Percentiles rank a stretch among this genome's conserved stretches.
Conservation (phyloP, 257 asterid species). For the Rhazya stricta region DNA sequence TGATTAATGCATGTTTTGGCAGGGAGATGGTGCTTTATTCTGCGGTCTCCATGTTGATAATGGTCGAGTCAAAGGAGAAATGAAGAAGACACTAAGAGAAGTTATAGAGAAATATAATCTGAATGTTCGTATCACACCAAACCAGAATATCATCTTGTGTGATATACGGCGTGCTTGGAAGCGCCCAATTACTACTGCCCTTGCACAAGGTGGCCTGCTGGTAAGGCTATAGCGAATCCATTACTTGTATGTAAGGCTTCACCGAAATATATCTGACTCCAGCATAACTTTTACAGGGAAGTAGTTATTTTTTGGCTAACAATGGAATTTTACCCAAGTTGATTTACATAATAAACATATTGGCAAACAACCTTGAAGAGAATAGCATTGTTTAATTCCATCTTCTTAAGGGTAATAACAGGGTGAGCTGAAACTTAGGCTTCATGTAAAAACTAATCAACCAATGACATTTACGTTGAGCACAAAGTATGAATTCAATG, state of each 20-base stretch:
- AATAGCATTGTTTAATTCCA: neutral
- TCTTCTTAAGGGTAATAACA: neutral
- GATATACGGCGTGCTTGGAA: conserved; percentile 78
- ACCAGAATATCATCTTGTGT: conserved; percentile 82
- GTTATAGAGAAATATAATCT: conserved; percentile 80
- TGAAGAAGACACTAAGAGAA: conserved; percentile 80
- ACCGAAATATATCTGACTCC: neutral
- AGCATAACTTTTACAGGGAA: neutral
- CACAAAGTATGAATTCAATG: neutral
- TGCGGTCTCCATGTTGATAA: conserved; percentile 95
- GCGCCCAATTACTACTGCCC: conserved; percentile 70
- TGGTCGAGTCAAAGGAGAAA: conserved; percentile 75
- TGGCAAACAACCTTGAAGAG: neutral
- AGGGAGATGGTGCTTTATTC: conserved; percentile 90
- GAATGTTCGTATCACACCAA: conserved; percentile 87
- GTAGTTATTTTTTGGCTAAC: neutral
- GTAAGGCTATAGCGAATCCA: conserved; percentile 34
- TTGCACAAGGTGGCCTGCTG: conserved; percentile 96
- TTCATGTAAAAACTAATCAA: neutral
- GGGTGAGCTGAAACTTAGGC: neutral
- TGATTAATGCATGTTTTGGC: conserved; percentile 8
- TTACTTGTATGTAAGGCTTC: neutral
- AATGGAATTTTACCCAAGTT: neutral
- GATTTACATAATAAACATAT: neutral
- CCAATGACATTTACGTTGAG: neutral